Conservation (phyloP, 139 green algal genomes). For the Volvox africanus region DNA sequence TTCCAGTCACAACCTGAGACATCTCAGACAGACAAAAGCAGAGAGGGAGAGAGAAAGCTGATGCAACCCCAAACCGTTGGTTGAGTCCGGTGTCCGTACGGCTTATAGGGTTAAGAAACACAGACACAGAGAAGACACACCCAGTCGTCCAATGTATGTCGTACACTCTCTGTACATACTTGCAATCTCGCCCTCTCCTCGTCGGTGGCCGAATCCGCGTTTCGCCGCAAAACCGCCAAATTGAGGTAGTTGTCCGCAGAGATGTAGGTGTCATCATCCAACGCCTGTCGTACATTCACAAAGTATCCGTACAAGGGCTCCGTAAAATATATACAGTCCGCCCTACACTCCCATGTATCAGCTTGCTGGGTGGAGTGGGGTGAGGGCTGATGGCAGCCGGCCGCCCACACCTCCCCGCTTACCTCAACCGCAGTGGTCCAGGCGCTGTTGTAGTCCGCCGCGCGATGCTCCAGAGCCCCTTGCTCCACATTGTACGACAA, state of each 20-base stretch:
- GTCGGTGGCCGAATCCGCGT: slow-evolving; percentile 85
- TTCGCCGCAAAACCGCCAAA: slow-evolving; percentile 86
- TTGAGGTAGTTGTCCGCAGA: slow-evolving; percentile 90
- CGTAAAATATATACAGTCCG: neutral
- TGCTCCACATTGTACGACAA: slow-evolving; percentile 85
- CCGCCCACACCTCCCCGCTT: neutral
- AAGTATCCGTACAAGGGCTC: neutral
- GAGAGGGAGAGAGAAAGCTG: too few relatives aligned
- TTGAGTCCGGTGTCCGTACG: too few relatives aligned
- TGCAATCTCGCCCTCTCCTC: slow-evolving; percentile 91
- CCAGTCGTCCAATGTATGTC: neutral
- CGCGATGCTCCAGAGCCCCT: slow-evolving; percentile 79
- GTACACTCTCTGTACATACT: neutral
- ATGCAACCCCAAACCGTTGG: too few relatives aligned
- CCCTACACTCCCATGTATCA: too few relatives aligned
- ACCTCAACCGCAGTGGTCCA: slow-evolving; percentile 41
- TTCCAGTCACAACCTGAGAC: too few relatives aligned
- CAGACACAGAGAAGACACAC: neutral
- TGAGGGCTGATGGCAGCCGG: too few relatives aligned
- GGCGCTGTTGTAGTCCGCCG: slow-evolving; percentile 46
- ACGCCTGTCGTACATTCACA: slow-evolving; percentile 64
- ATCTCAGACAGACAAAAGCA: too few relatives aligned
- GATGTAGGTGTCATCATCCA: slow-evolving; percentile 94
- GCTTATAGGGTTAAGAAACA: too few relatives aligned
- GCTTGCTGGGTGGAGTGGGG: too few relatives aligned